Percentiles rank a stretch among this genome's conserved stretches.
Conservation (phyloP, 345 rosid species). For the Adansonia digitata region DNA sequence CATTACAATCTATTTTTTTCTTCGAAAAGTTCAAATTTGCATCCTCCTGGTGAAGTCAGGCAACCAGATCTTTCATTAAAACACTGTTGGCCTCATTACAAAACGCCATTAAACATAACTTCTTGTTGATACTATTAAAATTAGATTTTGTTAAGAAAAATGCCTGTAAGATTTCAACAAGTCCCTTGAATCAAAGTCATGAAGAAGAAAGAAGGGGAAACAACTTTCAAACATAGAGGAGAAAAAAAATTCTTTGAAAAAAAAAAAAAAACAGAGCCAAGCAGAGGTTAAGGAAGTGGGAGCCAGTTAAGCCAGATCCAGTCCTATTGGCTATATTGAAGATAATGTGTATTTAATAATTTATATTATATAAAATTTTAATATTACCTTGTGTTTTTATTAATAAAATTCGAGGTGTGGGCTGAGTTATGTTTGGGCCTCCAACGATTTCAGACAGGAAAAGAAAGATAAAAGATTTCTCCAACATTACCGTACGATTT, state of each 20-base stretch:
- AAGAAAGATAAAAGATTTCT: background rate
- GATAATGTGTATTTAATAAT: too few species aligned
- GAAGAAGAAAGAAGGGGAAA: too few species aligned
- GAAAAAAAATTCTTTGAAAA: too few species aligned
- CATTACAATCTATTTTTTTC: too few species aligned
- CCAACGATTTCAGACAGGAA: background rate
- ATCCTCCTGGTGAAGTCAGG: background rate
- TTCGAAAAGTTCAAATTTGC: background rate
- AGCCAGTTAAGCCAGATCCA: too few species aligned
- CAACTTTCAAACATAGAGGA: too few species aligned
- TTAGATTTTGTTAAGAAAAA: too few species aligned
- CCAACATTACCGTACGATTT: background rate
- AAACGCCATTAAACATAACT: too few species aligned
- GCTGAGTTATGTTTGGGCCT: background rate
- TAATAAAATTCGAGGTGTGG: background rate
- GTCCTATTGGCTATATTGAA: too few species aligned
- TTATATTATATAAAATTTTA: too few species aligned
- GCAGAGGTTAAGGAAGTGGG: background rate
- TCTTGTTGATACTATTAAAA: background rate
- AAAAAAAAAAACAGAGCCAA: background rate
- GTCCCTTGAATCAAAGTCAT: background rate
- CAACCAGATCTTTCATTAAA: background rate
- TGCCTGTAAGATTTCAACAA: too few species aligned
- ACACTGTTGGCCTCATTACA: background rate
- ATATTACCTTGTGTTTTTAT: too few species aligned